Evolutionary conservation across 306 rosid genomes (phyloP).

Genomic region (cucumber (Cucumis sativus)): Cucumber_9930_V3 NC_026657.2:30855001-30855500

Average conservation of each 20-base stretch:
- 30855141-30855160: conserved; percentile 60
- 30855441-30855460: conserved; percentile 89
- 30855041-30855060: not conserved
- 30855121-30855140: conserved; percentile 71
- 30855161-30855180: conserved; percentile 49
- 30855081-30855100: conserved; percentile 16
- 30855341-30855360: conserved; percentile 31
- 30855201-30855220: conserved; percentile 12
- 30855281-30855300: conserved; percentile 17
- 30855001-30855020: not conserved
- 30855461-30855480: conserved; percentile 91
- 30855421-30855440: conserved; percentile 65
- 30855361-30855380: conserved; percentile 24
- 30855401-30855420: conserved; percentile 34
- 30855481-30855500: conserved; percentile 39
- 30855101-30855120: conserved; percentile 35
- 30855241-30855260: not conserved
- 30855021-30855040: conserved; percentile 22
- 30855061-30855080: not conserved
- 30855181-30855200: conserved; percentile 44
- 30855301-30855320: conserved; percentile 37
- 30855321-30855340: conserved; percentile 41
- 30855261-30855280: conserved; percentile 1
- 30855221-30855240: not conserved
- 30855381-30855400: conserved; percentile 10